Evolutionary conservation across 805 yeast genomes (phyloP).

Genomic region (Barnettozyma salicaria): DNA sequence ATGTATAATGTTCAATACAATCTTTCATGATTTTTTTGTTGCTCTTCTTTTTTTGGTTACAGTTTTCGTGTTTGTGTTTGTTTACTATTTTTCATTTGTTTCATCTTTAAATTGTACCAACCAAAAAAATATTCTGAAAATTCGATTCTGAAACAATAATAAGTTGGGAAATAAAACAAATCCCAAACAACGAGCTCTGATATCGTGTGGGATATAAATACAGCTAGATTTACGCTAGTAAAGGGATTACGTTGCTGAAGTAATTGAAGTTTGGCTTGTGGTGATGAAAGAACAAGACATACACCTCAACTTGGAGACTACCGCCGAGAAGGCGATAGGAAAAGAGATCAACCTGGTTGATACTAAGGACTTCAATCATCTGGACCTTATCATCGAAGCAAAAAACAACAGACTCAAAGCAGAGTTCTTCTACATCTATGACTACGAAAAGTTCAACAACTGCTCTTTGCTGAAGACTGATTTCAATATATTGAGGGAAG

Average conservation of each 20-base stretch:
- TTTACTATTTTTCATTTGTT: background rate
- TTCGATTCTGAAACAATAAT: no score
- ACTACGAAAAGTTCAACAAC: constrained; percentile 26
- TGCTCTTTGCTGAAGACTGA: constrained; percentile 23
- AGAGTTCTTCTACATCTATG: constrained; percentile 30
- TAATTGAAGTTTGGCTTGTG: no score
- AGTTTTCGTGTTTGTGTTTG: no score
- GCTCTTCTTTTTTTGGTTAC: no score
- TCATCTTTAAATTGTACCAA: background rate
- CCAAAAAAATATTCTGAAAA: background rate
- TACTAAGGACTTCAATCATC: constrained; percentile 23
- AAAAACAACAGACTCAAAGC: constrained; percentile 25
- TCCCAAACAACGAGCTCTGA: background rate
- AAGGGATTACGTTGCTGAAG: no score
- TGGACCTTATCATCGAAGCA: constrained; percentile 25
- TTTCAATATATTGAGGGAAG: constrained; percentile 19
- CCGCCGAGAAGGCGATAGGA: constrained; percentile 23
- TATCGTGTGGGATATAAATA: no score
- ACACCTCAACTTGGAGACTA: constrained; percentile 19
- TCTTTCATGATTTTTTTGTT: no score
- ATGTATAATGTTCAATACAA: no score
- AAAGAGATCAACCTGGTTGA: constrained; percentile 24
- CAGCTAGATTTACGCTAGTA: no score
- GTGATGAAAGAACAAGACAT: constrained; percentile 6
- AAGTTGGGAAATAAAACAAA: background rate